A percentile compares a stretch with the other conserved stretches of the same genome.
phyloP scores from a whole-genome alignment of 1,284 basidiomycete genomes.

The Ganoderma sinense region DNA sequence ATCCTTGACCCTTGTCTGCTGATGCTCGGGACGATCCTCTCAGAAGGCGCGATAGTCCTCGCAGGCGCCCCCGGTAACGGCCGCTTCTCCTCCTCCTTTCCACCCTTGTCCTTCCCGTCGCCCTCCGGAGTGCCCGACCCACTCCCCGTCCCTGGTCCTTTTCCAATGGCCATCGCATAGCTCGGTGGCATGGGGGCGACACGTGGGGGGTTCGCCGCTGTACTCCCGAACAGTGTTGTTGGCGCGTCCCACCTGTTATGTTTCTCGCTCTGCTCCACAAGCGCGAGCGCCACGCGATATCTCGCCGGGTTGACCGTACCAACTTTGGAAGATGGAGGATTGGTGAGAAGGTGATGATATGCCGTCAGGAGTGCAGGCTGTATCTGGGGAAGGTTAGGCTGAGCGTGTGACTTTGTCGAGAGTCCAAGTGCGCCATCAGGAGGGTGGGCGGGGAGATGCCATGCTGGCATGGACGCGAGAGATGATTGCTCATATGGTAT shows the following conservation, averaged over 20 bases:
- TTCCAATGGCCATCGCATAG: slow-evolving; percentile 54
- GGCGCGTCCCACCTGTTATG: slow-evolving; percentile 72
- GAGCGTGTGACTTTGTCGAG: slow-evolving; percentile 17
- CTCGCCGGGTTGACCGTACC: slow-evolving; percentile 59
- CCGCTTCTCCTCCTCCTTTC: slow-evolving; percentile 53
- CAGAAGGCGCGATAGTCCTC: slow-evolving; percentile 58
- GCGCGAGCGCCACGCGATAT: slow-evolving; percentile 74
- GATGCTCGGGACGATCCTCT: slow-evolving; percentile 58
- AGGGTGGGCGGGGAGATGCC: slow-evolving; percentile 67
- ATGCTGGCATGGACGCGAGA: slow-evolving; percentile 63
- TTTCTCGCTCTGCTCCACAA: slow-evolving; percentile 62
- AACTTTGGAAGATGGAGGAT: slow-evolving; percentile 55
- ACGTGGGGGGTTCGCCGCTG: slow-evolving; percentile 63
- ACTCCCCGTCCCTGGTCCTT: slow-evolving; percentile 21
- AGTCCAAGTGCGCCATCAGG: slow-evolving; percentile 23
- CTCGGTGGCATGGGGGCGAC: slow-evolving; percentile 62
- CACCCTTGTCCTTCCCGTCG: slow-evolving; percentile 37
- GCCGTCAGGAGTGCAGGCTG: slow-evolving; percentile 71
- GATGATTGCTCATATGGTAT: slow-evolving; percentile 76
- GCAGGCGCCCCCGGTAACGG: slow-evolving; percentile 58
- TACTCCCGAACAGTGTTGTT: slow-evolving; percentile 65
- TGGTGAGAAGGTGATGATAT: slow-evolving; percentile 76
- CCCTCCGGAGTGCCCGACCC: slow-evolving; percentile 27
- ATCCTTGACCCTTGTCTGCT: slow-evolving; percentile 63
- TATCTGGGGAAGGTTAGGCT: slow-evolving; percentile 46